Conservation (phyloP, 2,329 filamentous ascomycete species). For the Ophiostoma triangulosporum region DNA sequence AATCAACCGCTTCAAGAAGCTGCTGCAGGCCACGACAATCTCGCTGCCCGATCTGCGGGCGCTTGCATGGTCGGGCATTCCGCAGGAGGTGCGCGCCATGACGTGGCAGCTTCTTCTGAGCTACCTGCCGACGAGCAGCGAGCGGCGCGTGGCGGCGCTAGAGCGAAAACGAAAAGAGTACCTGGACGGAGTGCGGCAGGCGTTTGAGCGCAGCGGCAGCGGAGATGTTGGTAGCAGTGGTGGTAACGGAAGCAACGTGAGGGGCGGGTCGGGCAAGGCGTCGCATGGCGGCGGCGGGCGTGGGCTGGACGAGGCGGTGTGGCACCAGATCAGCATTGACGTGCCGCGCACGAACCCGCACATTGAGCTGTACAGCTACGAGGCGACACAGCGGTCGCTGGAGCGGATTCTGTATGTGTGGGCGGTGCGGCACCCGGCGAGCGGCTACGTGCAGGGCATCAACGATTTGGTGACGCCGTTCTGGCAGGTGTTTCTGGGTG, state of each 20-base stretch:
- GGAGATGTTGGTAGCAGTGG: slow-evolving; percentile 1
- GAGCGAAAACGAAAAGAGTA: slow-evolving; percentile 96
- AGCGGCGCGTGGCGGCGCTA: slow-evolving; percentile 75
- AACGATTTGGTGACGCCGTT: slow-evolving; percentile 97
- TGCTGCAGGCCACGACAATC: slow-evolving; percentile 84
- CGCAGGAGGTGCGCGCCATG: slow-evolving; percentile 91
- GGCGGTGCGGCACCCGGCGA: slow-evolving; percentile 94
- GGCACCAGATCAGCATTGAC: slow-evolving; percentile 99
- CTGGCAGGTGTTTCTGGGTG: slow-evolving; percentile 91
- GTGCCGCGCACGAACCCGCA: slow-evolving; percentile 93
- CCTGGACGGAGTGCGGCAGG: slow-evolving; percentile 72
- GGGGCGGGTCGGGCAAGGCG: not conserved
- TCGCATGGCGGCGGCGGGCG: slow-evolving; percentile 11
- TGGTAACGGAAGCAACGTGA: not conserved
- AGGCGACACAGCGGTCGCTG: slow-evolving; percentile 85
- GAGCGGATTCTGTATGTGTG: slow-evolving; percentile 94
- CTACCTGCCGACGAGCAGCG: slow-evolving; percentile 93
- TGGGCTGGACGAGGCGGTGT: slow-evolving; percentile 82
- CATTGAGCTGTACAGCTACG: slow-evolving; percentile 86
- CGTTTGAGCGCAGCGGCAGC: slow-evolving; percentile 47
- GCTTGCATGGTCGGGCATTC: slow-evolving; percentile 86
- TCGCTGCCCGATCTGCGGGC: slow-evolving; percentile 70
- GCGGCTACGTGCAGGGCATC: slow-evolving; percentile 96
- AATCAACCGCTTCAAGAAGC: slow-evolving; percentile 97
- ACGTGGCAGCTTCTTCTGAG: slow-evolving; percentile 96